A percentile compares a stretch with the other conserved stretches of the same genome.
These are phyloP conservation scores for Rhytidiadelphus loreus DNA, from an alignment of 225 moss, liverwort and hornwort genomes.

Conservation along the genomic window DNA sequence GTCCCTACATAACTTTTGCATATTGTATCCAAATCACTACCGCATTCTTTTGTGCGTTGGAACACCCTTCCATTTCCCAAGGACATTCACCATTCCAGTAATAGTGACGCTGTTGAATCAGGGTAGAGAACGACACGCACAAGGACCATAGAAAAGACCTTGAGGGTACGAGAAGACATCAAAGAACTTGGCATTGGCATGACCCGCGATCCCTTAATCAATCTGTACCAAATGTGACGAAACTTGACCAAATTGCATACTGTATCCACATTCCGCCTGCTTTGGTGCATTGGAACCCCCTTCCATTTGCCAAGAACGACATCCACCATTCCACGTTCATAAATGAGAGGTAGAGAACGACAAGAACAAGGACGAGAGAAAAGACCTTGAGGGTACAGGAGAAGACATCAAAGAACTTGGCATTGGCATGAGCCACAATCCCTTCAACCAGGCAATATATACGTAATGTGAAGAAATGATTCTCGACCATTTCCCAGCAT, in stretches of 20 bases:
- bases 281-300: not conserved
- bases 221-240: not conserved
- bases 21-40: not conserved
- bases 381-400: conserved; percentile 57
- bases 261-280: not conserved
- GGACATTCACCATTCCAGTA: not conserved
- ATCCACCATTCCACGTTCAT: not conserved
- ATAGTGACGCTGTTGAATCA: not conserved
- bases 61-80: not conserved
- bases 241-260: not conserved
- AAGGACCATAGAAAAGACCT: not conserved
- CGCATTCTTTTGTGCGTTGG: not conserved
- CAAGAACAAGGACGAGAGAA: not conserved
- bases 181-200: not conserved
- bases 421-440: conserved; percentile 30
- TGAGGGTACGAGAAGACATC: conserved; percentile 62
- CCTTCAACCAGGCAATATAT: not conserved
- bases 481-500: not conserved
- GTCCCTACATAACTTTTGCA: not conserved
- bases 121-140: not conserved
- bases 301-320: not conserved
- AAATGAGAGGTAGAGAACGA: not conserved
- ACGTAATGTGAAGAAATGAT: not conserved
- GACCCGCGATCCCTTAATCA: not conserved
- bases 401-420: conserved; percentile 72